Evolutionary conservation across 1,284 basidiomycete species (phyloP), one percentile per base, ranked within the genome.

Genomic region (Marasmius tenuissimus): DNA sequence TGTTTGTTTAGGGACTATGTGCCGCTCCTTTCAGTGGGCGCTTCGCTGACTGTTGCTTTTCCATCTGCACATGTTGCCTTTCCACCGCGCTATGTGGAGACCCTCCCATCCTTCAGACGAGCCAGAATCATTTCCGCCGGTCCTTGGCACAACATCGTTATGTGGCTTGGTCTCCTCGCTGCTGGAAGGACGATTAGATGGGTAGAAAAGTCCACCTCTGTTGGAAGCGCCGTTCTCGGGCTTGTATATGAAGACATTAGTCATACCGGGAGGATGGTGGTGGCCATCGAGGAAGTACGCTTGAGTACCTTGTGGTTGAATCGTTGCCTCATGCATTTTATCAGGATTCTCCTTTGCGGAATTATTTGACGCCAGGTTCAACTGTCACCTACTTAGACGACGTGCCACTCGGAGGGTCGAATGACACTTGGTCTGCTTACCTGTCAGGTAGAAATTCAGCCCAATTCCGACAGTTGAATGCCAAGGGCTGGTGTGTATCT

Each of bases 131-230:
- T 85, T 38, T 79, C 86, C 16, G 84, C 85, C 3, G 91, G 91
- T 6, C 85, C 89, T 10, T 89, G 85, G 65, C 90, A 93, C 68
- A 93, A 93, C 66, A 63, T 88, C 9, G 64, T 81, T 0, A 72
- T 85, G 49, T 83, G 78, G 75, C 67, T 71, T 48, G 35, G 81
- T 2, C 70, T 87, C 18, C 55, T 75, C 0, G 60, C 72, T 3
- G 60, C 73, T 6, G 70, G 74, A 37, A 74, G 72, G 60, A 60
- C 71, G 3, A 73, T 39, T 5, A 20, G 45, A 16, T 47, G 49
- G 40, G 18, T 58, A 16, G 51, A 61, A 4, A 58, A 37, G 7
- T 14, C 60, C 16, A 54, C 59, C 48, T 54, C 74, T 1, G 51
- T 75, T 1, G 69, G 71, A 0, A 58, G 63, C 4, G 37, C 73